Evolutionary conservation across 148 eudicot species (phyloP), one percentile per base, ranked within the genome.

Genomic region (Camellia sinensis): DNA sequence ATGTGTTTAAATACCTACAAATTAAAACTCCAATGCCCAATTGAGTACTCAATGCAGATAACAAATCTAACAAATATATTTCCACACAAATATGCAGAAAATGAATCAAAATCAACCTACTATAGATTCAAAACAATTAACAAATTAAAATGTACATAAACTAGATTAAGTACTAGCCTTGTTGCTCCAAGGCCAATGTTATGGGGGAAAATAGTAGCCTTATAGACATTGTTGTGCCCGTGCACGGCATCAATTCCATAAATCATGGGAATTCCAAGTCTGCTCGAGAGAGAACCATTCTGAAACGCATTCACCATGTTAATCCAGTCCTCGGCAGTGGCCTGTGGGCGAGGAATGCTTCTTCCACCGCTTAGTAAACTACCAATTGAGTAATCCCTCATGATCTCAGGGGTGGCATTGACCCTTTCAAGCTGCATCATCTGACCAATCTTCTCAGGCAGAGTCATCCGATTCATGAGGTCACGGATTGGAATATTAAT

Each of bases 361-460:
- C 84, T 81, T 41, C 77, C 80, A 37, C 80, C 80, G 52, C 84
- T 82, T 62, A 82, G 54, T 21, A 82, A 63, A 54, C 84, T 82
- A 41, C 83, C 83, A 59, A 82, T 78, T 50, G 17, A 63, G 14
- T 82, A 77, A 40, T 71, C 72, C 46, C 29, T 62, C 78, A 82
- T 71, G 66, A 82, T 80, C 41, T 77, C 56, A 50, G 77, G 11
- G 2, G 84, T 70, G 1, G 80, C 56, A 19, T 60, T 76, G 3
- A 21, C 21, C 29, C 77, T 71, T 6, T 82, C 84, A 44, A 82
- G 63, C 56, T 82, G 84, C 11, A 57, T 65, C 84, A 82, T 82
- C 37, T 82, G 84, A 14, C 84, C 84, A 15, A 82, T 82, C n/a
- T 82, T 82, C 46, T 82, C 84, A 7, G 78, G 73, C 21, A 82